Percentiles rank a stretch among this genome's conserved stretches.
These are phyloP conservation scores for Geoglossum cookeanum DNA, from an alignment of 2,329 filamentous ascomycete species.

Conservation along the genomic window DNA sequence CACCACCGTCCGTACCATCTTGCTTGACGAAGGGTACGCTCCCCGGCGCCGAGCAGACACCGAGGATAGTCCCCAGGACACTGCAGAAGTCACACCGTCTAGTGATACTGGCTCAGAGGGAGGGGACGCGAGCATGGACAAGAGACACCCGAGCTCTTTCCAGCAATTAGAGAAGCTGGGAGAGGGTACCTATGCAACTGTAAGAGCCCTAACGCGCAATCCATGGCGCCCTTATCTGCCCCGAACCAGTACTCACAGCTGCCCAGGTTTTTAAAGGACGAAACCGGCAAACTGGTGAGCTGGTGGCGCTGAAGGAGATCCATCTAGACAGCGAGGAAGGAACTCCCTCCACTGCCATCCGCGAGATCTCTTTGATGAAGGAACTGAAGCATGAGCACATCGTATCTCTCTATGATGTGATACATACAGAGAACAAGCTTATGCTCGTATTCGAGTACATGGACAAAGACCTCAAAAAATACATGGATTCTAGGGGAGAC, in stretches of 20 bases:
- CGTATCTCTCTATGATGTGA: slow-evolving; percentile 91
- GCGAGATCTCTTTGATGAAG: slow-evolving; percentile 98
- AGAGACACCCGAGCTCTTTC: slow-evolving; percentile 87
- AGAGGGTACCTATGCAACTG: slow-evolving; percentile 96
- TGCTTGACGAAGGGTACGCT: slow-evolving; percentile 5
- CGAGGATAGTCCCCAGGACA: not conserved
- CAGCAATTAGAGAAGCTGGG: slow-evolving; percentile 44
- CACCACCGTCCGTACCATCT: slow-evolving; percentile 29
- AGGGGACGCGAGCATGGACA: slow-evolving; percentile 49
- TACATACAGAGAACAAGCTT: slow-evolving; percentile 98
- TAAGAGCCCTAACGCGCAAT: slow-evolving; percentile 27
- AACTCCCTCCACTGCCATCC: slow-evolving; percentile 89
- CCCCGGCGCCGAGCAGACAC: not conserved
- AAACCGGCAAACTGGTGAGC: slow-evolving; percentile 89
- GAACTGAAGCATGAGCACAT: slow-evolving; percentile 99
- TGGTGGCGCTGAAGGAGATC: slow-evolving; percentile 95
- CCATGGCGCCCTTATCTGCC: slow-evolving; percentile 2
- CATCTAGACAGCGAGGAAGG: slow-evolving; percentile 97
- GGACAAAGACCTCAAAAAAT: slow-evolving; percentile 96
- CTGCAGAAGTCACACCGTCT: not conserved
- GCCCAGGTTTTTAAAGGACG: slow-evolving; percentile 88
- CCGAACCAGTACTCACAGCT: slow-evolving; percentile 2
- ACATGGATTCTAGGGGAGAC: slow-evolving; percentile 90
- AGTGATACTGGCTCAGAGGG: not conserved
- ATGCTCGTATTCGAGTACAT: slow-evolving; percentile 99